phyloP scores from a whole-genome alignment of 805 yeast genomes.

The Sungouiella blattae region DNA sequence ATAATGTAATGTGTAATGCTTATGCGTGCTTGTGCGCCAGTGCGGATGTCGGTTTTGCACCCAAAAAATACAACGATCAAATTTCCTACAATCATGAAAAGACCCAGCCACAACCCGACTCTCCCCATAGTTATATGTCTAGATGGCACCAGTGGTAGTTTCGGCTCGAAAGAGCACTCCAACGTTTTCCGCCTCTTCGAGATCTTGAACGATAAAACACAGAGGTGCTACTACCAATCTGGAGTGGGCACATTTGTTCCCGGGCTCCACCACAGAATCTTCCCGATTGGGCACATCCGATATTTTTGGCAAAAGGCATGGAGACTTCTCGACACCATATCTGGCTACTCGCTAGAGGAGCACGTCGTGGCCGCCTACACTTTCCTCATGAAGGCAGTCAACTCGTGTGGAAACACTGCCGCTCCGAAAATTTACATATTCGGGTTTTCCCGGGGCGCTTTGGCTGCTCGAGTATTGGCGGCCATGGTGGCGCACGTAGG shows the following conservation, averaged over 20 bases:
- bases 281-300: background rate
- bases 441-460: conserved; percentile 65
- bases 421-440: conserved; percentile 42
- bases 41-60: too few species aligned
- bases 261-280: background rate
- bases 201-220: conserved; percentile 40
- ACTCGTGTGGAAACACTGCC: conserved; percentile 44
- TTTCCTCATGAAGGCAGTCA: conserved; percentile 44
- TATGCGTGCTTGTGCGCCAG: too few species aligned
- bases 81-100: too few species aligned
- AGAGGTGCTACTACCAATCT: conserved; percentile 63
- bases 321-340: conserved; percentile 36
- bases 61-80: too few species aligned
- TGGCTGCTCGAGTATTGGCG: conserved; percentile 58
- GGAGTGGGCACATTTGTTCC: conserved; percentile 57
- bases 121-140: conserved; percentile 51
- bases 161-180: conserved; percentile 53
- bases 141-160: conserved; percentile 61
- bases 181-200: conserved; percentile 53
- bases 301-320: conserved; percentile 5
- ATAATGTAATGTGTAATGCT: too few species aligned
- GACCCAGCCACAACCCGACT: too few species aligned
- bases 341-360: conserved; percentile 52
- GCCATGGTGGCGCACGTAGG: conserved; percentile 70
- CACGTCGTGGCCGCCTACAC: conserved; percentile 59